phyloP scores from a whole-genome alignment of 768 basidiomycete species.

The Pisolithus orientalis region DNA sequence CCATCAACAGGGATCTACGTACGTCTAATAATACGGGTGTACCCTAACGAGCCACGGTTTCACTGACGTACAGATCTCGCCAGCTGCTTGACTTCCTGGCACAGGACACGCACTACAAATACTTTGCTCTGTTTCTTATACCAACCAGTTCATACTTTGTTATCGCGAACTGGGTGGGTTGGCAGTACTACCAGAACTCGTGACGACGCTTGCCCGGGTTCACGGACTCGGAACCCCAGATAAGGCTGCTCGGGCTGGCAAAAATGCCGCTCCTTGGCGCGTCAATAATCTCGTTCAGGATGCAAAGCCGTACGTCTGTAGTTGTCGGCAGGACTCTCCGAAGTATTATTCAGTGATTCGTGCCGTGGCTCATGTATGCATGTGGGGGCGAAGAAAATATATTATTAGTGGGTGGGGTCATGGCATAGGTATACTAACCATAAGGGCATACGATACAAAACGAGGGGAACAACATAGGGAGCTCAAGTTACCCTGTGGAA shows the following conservation, averaged over 20 bases:
- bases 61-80: constrained; percentile 17
- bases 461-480: constrained; percentile 4
- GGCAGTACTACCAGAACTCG: constrained; percentile 94
- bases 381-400: too few relatives aligned
- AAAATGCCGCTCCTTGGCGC: too few relatives aligned
- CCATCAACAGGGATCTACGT: constrained; percentile 49
- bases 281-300: too few relatives aligned
- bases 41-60: not conserved
- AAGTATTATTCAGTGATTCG: too few relatives aligned
- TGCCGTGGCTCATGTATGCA: too few relatives aligned
- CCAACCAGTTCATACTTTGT: constrained; percentile 84
- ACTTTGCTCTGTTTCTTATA: constrained; percentile 70
- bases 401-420: not conserved
- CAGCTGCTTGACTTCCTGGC: constrained; percentile 63
- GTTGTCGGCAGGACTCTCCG: too few relatives aligned
- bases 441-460: not conserved
- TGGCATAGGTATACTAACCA: constrained; percentile 1
- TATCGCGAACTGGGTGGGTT: constrained; percentile 98
- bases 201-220: constrained; percentile 29
- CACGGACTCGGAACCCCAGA: not conserved
- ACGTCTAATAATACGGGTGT: constrained; percentile 18
- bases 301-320: too few relatives aligned
- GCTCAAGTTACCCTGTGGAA: not conserved
- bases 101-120: constrained; percentile 85
- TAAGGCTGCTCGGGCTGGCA: too few relatives aligned